Base-by-base conservation (phyloP, 1,139 yeast species). In the Pichia sp. region DNA sequence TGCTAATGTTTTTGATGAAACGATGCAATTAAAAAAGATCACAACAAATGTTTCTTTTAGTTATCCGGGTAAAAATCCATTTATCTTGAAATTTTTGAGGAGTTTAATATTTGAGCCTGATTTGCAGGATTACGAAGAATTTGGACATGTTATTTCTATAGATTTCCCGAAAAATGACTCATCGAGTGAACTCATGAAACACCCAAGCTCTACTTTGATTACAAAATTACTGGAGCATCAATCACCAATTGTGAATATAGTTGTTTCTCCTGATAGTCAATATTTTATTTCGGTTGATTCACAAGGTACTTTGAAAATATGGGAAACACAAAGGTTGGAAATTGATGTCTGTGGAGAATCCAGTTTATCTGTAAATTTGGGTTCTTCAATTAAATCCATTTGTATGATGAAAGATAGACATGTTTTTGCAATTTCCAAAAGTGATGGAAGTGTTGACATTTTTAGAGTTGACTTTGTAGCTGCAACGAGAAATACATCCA, bases 211-310 rank as follows among this genome's bases (percentile, higher is more conserved):
- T 37, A n/a, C 44, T 11, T 63, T 85, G 32, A 78, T 85, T 4
- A 77, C 90, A 0, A 80, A 78, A 49, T 63, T 81, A 39, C 66
- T 71, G 27, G 87, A 82, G 45, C 85, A 81, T 55, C 66, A 68
- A 15, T 56, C 71, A 1, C 63, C 77, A 1, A 69, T 89, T 13
- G 80, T 74, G 25, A 69, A 82, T 40, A 65, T 89, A 11, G 76
- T 73, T 4, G 76, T 77, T 0, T 70, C 81, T 15, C 84, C 88
- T 0, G 80, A 83, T 40, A 75, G 79, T 22, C 77, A 77, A 38
- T 85, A 78, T 57, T 82, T 92, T 56, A 69, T 88, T 2, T 82
- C 94, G 1, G 96, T 90, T 3, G 85, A 94, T 5, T 83, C 80
- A 41, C 73, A 76, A 43, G 97, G 97, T 0, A 59, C 68, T 3